Percentiles rank a stretch among this genome's conserved stretches.
Evolutionary conservation across 768 basidiomycete species (phyloP).

Genomic region (Suillus plorans): DNA sequence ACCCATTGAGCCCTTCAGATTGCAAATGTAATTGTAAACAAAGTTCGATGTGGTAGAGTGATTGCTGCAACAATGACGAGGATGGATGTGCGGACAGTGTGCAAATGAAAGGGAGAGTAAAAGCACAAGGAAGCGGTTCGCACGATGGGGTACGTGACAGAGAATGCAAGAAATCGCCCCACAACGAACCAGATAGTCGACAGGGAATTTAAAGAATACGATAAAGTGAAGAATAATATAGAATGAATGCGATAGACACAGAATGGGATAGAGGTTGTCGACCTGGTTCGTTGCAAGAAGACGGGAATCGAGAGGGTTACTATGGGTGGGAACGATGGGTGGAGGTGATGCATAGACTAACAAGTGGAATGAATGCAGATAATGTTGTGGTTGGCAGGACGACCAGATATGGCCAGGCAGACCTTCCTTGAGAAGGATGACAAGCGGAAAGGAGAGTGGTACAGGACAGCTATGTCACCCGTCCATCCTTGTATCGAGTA

Average conservation of each 20-base stretch:
- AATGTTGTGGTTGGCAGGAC: constrained; percentile 31
- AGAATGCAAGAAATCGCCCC: constrained; percentile 31
- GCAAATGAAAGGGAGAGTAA: constrained; percentile 27
- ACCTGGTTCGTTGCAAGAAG: constrained; percentile 49
- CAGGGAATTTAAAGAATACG: constrained; percentile 44
- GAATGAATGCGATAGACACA: constrained; percentile 53
- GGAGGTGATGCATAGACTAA: constrained; percentile 56
- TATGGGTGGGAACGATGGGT: constrained; percentile 36
- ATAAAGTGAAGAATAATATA: constrained; percentile 87
- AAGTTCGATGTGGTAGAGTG: constrained; percentile 38
- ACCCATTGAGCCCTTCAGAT: constrained; percentile 31
- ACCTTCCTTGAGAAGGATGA: constrained; percentile 16
- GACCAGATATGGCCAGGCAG: constrained; percentile 15
- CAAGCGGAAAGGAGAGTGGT: constrained; percentile 6
- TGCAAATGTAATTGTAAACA: constrained; percentile 36
- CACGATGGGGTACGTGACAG: constrained; percentile 8
- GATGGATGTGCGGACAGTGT: constrained; percentile 29
- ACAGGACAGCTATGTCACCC: constrained; percentile 2
- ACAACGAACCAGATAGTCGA: constrained; percentile 36
- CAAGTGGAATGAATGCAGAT: constrained; percentile 43
- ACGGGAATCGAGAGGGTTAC: constrained; percentile 43
- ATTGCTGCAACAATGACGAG: constrained; percentile 48
- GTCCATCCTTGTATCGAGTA: constrained; percentile 15
- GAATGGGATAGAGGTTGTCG: constrained; percentile 47
- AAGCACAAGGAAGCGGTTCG: constrained; percentile 14